A percentile compares a stretch with the other conserved stretches of the same genome.
Conservation (phyloP, 495 filamentous ascomycete species). For the Patellaria atrata region DNA sequence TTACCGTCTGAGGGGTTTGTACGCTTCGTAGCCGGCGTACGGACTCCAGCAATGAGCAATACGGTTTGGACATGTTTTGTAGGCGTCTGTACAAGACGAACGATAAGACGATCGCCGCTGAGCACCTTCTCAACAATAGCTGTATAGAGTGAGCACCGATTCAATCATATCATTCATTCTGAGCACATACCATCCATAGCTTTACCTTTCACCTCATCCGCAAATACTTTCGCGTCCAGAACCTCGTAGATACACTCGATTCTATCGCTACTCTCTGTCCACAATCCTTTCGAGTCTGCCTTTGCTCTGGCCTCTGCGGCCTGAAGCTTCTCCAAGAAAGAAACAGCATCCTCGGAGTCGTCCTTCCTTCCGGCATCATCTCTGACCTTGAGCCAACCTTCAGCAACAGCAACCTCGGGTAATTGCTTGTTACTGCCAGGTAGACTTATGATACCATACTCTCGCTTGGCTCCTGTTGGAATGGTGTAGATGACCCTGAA, state of each 20-base stretch:
- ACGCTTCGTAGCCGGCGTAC: constrained; percentile 72
- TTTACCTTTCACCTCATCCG: constrained; percentile 64
- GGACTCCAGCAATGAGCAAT: constrained; percentile 77
- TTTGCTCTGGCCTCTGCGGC: constrained; percentile 69
- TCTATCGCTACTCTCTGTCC: constrained; percentile 40
- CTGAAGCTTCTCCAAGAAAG: constrained; percentile 59
- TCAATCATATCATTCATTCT: constrained; percentile 1
- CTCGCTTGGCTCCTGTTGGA: constrained; percentile 61
- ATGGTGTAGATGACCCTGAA: constrained; percentile 74
- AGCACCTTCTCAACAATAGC: constrained; percentile 74
- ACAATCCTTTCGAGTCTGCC: constrained; percentile 62
- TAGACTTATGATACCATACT: constrained; percentile 69
- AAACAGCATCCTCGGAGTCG: constrained; percentile 56
- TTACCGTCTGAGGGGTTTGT: constrained; percentile 59
- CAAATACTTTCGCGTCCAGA: constrained; percentile 52
- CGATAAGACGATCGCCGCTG: constrained; percentile 73
- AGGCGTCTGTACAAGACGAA: constrained; percentile 63
- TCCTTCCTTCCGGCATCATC: constrained; percentile 85
- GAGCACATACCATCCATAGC: constrained; percentile 43
- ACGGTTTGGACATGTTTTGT: constrained; percentile 73
- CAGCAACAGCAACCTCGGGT: constrained; percentile 64
- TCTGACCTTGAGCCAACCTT: constrained; percentile 80
- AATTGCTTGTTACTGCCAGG: constrained; percentile 52
- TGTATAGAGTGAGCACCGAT: constrained; percentile 7
- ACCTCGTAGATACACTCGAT: constrained; percentile 72